These are phyloP conservation scores for Backusella mclennaniae DNA, from an alignment of 192 early-diverging fungal genomes.

Conservation along the genomic window DNA sequence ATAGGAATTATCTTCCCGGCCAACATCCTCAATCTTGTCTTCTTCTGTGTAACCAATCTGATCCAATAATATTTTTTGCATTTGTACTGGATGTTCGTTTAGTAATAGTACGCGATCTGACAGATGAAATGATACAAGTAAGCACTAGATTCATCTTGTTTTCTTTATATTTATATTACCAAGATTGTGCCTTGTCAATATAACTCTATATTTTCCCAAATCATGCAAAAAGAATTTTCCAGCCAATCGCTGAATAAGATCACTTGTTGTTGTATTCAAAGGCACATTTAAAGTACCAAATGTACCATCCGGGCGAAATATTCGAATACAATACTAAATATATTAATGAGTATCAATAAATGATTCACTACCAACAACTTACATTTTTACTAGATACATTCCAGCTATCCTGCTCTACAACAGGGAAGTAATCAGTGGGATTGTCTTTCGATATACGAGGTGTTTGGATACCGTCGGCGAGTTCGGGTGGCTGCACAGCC, in stretches of 20 bases:
- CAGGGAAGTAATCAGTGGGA: conserved; percentile 30
- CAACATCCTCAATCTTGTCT: conserved; percentile 76
- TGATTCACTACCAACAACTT: background rate
- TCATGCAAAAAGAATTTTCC: conserved; percentile 84
- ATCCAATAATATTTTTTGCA: conserved; percentile 71
- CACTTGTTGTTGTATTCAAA: conserved; percentile 63
- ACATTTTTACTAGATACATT: conserved; percentile 24
- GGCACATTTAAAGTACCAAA: conserved; percentile 75
- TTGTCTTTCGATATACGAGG: conserved; percentile 30
- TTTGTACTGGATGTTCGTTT: conserved; percentile 70
- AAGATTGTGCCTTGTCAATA: conserved; percentile 19
- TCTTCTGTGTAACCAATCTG: conserved; percentile 77
- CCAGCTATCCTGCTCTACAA: conserved; percentile 16
- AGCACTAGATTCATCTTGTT: background rate
- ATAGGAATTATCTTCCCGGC: conserved; percentile 86
- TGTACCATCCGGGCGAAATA: conserved; percentile 79
- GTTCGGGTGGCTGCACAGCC: conserved; percentile 54
- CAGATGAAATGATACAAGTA: background rate
- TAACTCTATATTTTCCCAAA: conserved; percentile 36
- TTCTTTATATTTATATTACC: conserved; percentile 17
- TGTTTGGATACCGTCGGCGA: background rate
- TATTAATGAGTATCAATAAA: background rate
- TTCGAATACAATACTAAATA: conserved; percentile 59
- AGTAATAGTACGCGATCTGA: conserved; percentile 69
- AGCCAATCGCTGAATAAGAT: conserved; percentile 69